Percentiles rank a stretch among this genome's conserved stretches.
Conservation (phyloP, 805 yeast species). For the Wickerhamiella kurtzmanii region DNA sequence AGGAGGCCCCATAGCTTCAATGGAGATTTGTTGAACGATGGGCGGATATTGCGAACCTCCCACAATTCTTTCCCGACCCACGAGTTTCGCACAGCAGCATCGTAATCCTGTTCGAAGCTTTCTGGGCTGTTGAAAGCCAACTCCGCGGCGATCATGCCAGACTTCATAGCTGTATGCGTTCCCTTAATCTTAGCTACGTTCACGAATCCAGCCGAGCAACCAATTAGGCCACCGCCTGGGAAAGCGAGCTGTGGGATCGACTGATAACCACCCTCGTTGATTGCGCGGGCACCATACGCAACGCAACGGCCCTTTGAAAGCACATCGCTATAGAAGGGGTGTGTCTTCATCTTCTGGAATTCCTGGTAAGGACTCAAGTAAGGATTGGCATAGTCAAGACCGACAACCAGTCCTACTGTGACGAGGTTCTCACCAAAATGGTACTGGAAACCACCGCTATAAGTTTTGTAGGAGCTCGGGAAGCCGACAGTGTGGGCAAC, state of each 20-base stretch:
- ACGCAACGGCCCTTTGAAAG: slow-evolving; percentile 84
- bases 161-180: slow-evolving; percentile 92
- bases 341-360: slow-evolving; percentile 86
- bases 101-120: slow-evolving; percentile 34
- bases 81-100: slow-evolving; percentile 50
- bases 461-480: slow-evolving; percentile 59
- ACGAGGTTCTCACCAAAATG: slow-evolving; percentile 82
- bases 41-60: slow-evolving; percentile 81
- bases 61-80: slow-evolving; percentile 80
- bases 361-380: slow-evolving; percentile 92
- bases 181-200: slow-evolving; percentile 97
- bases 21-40: slow-evolving; percentile 65
- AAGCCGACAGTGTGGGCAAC: slow-evolving; percentile 83
- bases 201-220: slow-evolving; percentile 93
- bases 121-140: slow-evolving; percentile 45
- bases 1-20: slow-evolving; percentile 76
- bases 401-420: slow-evolving; percentile 86
- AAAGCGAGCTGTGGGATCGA: slow-evolving; percentile 79
- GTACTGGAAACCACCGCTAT: slow-evolving; percentile 96
- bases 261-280: slow-evolving; percentile 95
- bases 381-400: slow-evolving; percentile 89
- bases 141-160: slow-evolving; percentile 93
- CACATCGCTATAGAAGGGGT: slow-evolving; percentile 64
- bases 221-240: slow-evolving; percentile 94
- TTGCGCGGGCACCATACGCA: slow-evolving; percentile 88